Base-by-base conservation (phyloP, 371 early-diverging fungal genomes). In the Cokeromyces recurvatus region DNA sequence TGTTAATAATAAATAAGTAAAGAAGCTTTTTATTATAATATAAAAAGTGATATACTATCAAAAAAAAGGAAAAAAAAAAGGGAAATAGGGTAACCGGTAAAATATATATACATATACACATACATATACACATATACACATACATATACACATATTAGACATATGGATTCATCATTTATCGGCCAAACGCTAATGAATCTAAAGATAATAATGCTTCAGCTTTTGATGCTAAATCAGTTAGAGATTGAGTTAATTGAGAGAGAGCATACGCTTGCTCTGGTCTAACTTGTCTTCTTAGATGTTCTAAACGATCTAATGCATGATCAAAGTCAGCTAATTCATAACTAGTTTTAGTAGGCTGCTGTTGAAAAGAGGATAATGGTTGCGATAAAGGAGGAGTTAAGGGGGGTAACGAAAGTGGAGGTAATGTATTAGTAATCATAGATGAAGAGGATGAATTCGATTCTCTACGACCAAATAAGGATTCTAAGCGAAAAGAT, bases 191-290 rank as follows among this genome's bases (percentile, higher is more conserved):
- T 40, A 59, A 53, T 27, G 59, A 59, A 42, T 59, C 59, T 42
- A 59, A 46, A 9, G 59, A 59, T 38, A 59, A 35, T n/a, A 59
- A 44, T 4, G 56, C 55, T 39, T 66, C 59, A 24, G 59, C 57
- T 39, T 66, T 57, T 20, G 59, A 41, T 8, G 59, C 62, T 4
- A 66, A 45, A 24, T 62, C 57, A 31, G 45, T 44, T 21, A 66
- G 41, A 8, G 58, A 43, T 38, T 55, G 53, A 10, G 53, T 58
- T 10, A 66, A 29, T 51, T 59, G 57, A 19, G 66, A 56, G 9
- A 66, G 37, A 16, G 66, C 59, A 51, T 56, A 52, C 21, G 59
- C 51, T 40, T 66, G 66, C 16, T 66, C 66, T 14, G 58, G 62
- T 46, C 59, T 50, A 8, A 62, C 62, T 46, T 56, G 58, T 58